Percentiles rank a stretch among this genome's conserved stretches.
Evolutionary conservation across 192 early-diverging fungal genomes (phyloP).

Genomic region (Coemansia sp.): DNA sequence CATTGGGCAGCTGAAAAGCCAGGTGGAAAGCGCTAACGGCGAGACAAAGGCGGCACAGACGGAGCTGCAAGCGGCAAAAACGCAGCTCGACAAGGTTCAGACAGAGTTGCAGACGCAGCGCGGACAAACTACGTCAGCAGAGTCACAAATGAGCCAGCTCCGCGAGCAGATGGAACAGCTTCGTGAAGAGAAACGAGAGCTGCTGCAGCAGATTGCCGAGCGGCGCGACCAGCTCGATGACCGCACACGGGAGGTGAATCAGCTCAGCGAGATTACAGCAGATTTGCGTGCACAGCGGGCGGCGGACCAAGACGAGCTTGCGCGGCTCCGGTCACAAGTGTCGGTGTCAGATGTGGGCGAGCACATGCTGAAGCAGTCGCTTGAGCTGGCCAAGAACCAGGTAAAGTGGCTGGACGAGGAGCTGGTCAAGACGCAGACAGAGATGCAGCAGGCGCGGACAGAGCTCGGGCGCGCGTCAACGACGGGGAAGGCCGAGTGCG

Average conservation of each 20-base stretch:
- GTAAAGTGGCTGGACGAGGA: constrained; percentile 60
- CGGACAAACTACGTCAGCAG: constrained; percentile 2
- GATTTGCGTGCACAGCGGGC: constrained; percentile 29
- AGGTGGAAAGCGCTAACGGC: constrained; percentile 23
- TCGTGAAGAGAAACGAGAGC: constrained; percentile 39
- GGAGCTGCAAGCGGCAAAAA: constrained; percentile 21
- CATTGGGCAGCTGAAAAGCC: constrained; percentile 36
- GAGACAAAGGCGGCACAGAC: constrained; percentile 7
- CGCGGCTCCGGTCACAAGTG: constrained; percentile 34
- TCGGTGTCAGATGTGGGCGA: constrained; percentile 43
- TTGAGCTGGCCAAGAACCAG: constrained; percentile 25
- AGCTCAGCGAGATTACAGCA: constrained; percentile 22
- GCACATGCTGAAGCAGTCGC: constrained; percentile 47
- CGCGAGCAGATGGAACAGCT: constrained; percentile 21
- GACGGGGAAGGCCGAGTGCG: constrained; percentile 43
- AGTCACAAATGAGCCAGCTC: constrained; percentile 8
- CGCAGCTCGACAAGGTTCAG: constrained; percentile 10
- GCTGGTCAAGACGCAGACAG: constrained; percentile 49
- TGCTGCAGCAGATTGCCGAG: constrained; percentile 38
- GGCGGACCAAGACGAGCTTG: constrained; percentile 34
- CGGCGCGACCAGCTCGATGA: constrained; percentile 43
- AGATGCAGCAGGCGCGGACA: constrained; percentile 41
- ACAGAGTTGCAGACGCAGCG: constrained; percentile 7
- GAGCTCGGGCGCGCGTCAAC: constrained; percentile 30
- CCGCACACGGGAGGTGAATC: constrained; percentile 14